Evolutionary conservation across 495 filamentous ascomycete species (phyloP), one percentile per base, ranked within the genome.

Genomic region (Thozetella sp.): DNA sequence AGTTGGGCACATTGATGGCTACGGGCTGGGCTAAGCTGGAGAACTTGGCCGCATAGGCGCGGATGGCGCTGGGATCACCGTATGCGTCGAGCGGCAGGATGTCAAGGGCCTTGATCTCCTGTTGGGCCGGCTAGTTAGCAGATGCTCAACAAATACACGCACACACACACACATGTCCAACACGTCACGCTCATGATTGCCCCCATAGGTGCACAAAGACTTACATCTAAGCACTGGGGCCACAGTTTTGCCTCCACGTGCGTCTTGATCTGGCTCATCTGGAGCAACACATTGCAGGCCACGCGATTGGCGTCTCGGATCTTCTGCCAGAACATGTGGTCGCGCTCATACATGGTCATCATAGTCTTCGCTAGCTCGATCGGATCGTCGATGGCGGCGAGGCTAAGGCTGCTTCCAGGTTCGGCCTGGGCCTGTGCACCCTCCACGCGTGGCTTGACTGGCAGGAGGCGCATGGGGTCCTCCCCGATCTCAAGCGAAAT

Each of bases 311-410:
- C 68, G 30, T 77, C 77, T 22, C 80, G 79, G 57, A 94, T 92
- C 59, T 86, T 85, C 23, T 83, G 77, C 63, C 83, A 88, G 72
- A 90, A 93, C 76, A 93, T 85, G 45, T 84, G 79, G 62, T 93
- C 90, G 34, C 78, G 72, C 62, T 89, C 83, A 77, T 97, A 99
- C 67, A 97, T 85, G 40, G 71, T 68, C 56, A 90, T 85, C 88
- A 98, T 96, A 58, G 87, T 91, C 63, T 72, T 76, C 11, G 92
- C 94, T 51, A 99, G 77, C 57, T 85, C 79, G 22, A 89, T 81
- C 0, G 95, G 93, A 64, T 97, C 91, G 64, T 97, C 93, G 51
- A 97, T 89, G 20, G 91, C 80, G 17, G 91, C 92, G 63, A 99
- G 75, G 69, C 91, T 94, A 50, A 96, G 80, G 65, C 88, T 91